These are phyloP conservation scores for Pseudopithomyces chartarum DNA, from an alignment of 2,329 filamentous ascomycete genomes.

Conservation along the genomic window DNA sequence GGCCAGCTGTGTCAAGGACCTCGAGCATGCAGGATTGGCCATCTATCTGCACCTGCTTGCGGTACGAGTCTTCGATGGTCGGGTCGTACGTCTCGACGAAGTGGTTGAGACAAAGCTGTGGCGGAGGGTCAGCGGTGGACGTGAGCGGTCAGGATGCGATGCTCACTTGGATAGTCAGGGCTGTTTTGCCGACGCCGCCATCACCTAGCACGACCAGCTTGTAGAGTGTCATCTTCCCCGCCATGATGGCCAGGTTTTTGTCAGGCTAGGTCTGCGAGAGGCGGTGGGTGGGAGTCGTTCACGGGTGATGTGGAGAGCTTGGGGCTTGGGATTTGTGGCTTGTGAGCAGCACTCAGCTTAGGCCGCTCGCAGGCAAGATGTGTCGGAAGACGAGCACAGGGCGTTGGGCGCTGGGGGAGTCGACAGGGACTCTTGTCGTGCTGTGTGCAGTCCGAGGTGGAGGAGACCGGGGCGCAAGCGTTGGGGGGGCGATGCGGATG, in stretches of 20 bases:
- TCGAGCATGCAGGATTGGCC: constrained; percentile 96
- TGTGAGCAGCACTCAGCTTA: constrained; percentile 7
- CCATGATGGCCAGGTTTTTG: constrained; percentile 60
- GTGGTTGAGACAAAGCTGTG: constrained; percentile 90
- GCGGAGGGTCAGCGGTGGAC: constrained; percentile 18
- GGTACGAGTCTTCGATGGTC: constrained; percentile 71
- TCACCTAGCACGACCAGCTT: constrained; percentile 95
- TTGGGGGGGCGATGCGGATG: neutral
- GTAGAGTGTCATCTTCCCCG: constrained; percentile 93
- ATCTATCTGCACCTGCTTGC: constrained; percentile 82
- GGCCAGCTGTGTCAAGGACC: constrained; percentile 93
- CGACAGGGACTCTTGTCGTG: constrained; percentile 29
- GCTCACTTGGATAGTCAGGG: constrained; percentile 85
- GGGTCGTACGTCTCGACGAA: constrained; percentile 90
- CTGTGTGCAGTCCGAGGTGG: neutral
- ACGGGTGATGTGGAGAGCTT: neutral
- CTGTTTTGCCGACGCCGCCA: constrained; percentile 92
- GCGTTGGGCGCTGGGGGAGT: neutral
- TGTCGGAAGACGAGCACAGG: neutral
- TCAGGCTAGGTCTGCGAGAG: neutral
- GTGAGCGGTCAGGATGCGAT: constrained; percentile 53
- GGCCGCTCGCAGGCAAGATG: constrained; percentile 5
- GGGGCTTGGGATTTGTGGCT: constrained; percentile 1
- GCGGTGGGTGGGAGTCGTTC: constrained; percentile 1
- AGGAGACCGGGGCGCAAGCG: neutral